Base-by-base conservation (phyloP, 495 filamentous ascomycete species). In the Annulohypoxylon moriforme region DNA sequence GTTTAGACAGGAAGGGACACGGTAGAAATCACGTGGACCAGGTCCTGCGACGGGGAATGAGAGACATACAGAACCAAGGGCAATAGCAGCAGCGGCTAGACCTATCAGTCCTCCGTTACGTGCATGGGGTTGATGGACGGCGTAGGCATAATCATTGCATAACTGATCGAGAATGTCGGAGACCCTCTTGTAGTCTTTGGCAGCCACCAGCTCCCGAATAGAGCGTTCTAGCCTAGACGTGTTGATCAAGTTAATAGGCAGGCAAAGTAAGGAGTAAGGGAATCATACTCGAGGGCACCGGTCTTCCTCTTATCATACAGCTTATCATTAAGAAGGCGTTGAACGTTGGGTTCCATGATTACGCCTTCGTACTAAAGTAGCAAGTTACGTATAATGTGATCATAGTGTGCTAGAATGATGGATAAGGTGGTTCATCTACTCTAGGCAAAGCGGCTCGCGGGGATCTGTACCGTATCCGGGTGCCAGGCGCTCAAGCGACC, bases 231-330 rank as follows among this genome's bases (percentile, higher is more conserved):
- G 88, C 73, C 94, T 97, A 74, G 31, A 46, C 4, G 25, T 18
- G 57, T 67, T 46, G 14, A 64, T 77, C 25, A 80, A 73, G 33
- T 33, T 49, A 53, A 18, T n/a, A 62, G 62, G 29, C 52, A 42
- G 60, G 34, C 11, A 46, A 11, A 25, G 27, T 18, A 29, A 50
- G 49, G 31, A 55, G 42, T 14, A 36, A 40, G 55, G 52, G 14
- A 58, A 84, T 29, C 94, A 75, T 90, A 98, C 96, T 99, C 96
- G 34, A 99, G 87, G 71, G 96, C 96, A 46, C 96, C 96, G 73
- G 93, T 90, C 80, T 98, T 98, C 76, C 96, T 89, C 83, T 94
- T 96, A 68, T 99, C 96, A 77, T 99, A 99, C 69, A 98, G 90
- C 88, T 97, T 98, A 81, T 99, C 96, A 77, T 94, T 97, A 78